Percentiles rank a stretch among this genome's conserved stretches.
Conservation (phyloP, 2,329 filamentous ascomycete species). For the Emmonsia crescens region DNA sequence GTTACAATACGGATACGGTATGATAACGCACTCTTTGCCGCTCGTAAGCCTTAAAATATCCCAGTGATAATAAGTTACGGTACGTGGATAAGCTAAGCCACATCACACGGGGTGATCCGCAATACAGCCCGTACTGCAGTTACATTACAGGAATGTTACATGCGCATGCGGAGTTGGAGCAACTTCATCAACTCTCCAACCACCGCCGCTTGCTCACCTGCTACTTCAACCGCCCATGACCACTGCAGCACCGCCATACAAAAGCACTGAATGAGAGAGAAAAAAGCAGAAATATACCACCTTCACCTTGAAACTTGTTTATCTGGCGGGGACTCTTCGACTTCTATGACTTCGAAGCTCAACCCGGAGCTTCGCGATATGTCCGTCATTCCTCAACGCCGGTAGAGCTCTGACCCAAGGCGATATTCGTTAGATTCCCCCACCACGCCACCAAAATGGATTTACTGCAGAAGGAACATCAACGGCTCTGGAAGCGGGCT, state of each 20-base stretch:
- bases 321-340: background rate
- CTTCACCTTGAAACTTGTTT: background rate
- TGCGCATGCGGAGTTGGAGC: background rate
- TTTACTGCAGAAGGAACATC: conserved; percentile 61
- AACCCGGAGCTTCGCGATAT: background rate
- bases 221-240: background rate
- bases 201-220: background rate
- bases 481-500: conserved; percentile 57
- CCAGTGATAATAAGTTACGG: background rate
- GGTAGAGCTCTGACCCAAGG: conserved; percentile 10
- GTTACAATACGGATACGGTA: background rate
- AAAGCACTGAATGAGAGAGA: background rate
- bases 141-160: background rate
- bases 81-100: background rate
- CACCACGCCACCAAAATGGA: conserved; percentile 41
- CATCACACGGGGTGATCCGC: background rate
- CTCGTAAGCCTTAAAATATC: background rate
- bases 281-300: background rate
- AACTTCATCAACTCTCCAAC: background rate
- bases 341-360: background rate
- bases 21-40: background rate
- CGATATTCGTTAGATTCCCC: conserved; percentile 18
- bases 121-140: background rate
- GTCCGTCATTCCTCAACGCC: background rate
- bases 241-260: background rate